Evolutionary conservation across 2,329 filamentous ascomycete genomes (phyloP).

Genomic region (Mariannaea elegans): DNA sequence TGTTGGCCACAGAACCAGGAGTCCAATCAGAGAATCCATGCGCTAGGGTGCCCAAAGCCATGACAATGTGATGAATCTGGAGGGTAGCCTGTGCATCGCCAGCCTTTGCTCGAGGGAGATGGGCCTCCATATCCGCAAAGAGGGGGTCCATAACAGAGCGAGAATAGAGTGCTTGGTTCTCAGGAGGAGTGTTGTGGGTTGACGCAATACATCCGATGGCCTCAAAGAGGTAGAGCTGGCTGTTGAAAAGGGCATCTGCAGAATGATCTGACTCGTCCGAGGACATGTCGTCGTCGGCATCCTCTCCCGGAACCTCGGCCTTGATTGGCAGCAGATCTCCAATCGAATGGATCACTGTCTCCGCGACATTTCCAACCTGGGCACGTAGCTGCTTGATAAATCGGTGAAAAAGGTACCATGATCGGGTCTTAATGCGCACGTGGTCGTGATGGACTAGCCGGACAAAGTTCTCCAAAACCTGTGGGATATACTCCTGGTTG

Average conservation of each 20-base stretch:
- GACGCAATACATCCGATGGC: slow-evolving; percentile 94
- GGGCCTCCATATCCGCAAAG: slow-evolving; percentile 86
- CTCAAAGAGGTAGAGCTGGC: slow-evolving; percentile 93
- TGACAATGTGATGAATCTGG: slow-evolving; percentile 95
- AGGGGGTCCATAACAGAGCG: slow-evolving; percentile 89
- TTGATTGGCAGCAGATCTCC: slow-evolving; percentile 89
- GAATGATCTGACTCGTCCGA: slow-evolving; percentile 92
- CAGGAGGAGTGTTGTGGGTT: slow-evolving; percentile 75
- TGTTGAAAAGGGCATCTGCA: slow-evolving; percentile 88
- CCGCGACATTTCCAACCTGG: slow-evolving; percentile 87
- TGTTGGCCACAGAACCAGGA: slow-evolving; percentile 57
- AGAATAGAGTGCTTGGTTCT: slow-evolving; percentile 88
- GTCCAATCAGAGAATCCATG: slow-evolving; percentile 93
- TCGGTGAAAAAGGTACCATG: slow-evolving; percentile 96
- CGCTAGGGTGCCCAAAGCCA: slow-evolving; percentile 92
- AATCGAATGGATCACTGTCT: slow-evolving; percentile 91
- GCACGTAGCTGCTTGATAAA: slow-evolving; percentile 87
- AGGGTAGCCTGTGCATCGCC: slow-evolving; percentile 84
- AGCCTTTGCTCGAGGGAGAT: slow-evolving; percentile 77
- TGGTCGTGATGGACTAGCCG: slow-evolving; percentile 88
- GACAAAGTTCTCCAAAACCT: slow-evolving; percentile 91
- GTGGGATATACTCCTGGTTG: slow-evolving; percentile 81
- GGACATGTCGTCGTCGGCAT: slow-evolving; percentile 90
- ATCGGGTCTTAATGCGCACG: slow-evolving; percentile 85
- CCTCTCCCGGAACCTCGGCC: slow-evolving; percentile 82